Base-by-base conservation (phyloP, 441 rosid genomes). In the Populus trichocarpa region DNA sequence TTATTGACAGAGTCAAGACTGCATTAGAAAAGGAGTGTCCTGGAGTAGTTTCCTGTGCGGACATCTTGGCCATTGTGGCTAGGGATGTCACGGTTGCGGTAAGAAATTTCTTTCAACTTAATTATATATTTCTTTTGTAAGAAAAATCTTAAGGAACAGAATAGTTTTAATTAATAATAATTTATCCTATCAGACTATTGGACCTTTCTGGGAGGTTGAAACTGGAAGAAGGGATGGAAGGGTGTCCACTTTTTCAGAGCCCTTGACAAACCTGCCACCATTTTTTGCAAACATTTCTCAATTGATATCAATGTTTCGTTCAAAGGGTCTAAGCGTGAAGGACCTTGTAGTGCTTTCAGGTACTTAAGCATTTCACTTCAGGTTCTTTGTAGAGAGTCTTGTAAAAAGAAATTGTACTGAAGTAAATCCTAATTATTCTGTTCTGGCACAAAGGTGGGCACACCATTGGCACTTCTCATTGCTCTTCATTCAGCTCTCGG, bases 151-250 rank as follows among this genome's bases (percentile, higher is more conserved):
- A 28, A 28, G 30, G 25, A 2, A 28, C 30, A 28, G 26, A 2
- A 64, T 64, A 13, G 6, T 22, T 64, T 9, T 13, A 25, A 2
- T 4, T 66, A 18, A 35, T 23, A 64, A 64, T 6, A 13, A 6
- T 22, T 33, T 70, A 16, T 23, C 50, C 8, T 67, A 10, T 33
- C 79, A 89, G 97, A 86, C 85, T 32, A 84, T 71, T 38, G 98
- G 95, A 5, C 93, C 91, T 35, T 80, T 76, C 69, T 93, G 88
- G 91, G 33, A 75, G 50, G 94, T 93, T 28, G 92, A 92, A 70
- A 90, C 95, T 16, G 95, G 98, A 18, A 77, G 95, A 79, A 93
- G 91, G 85, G 97, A 93, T 69, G 97, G 97, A 36, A 89, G 86
- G 57, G 78, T 89, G 32, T 93, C 95, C 20, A 83, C 35, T 32